These are phyloP conservation scores for Alopecurus myosuroides DNA, from an alignment of 176 grass and related monocot species.

Conservation along the genomic window DNA sequence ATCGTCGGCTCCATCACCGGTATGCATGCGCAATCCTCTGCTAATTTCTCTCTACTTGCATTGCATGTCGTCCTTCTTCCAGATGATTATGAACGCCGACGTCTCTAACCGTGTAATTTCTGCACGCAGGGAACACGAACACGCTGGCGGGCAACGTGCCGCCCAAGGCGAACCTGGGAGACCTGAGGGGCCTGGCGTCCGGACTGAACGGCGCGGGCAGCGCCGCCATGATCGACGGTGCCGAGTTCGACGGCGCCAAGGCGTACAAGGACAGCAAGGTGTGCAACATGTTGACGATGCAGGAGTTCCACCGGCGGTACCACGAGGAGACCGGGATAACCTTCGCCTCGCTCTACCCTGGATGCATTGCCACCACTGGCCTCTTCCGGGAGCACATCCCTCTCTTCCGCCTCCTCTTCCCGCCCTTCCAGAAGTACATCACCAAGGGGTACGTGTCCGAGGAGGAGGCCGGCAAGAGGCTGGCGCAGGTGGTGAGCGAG, in stretches of 20 bases:
- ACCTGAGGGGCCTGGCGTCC: conserved; percentile 67
- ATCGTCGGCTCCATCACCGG: conserved; percentile 98
- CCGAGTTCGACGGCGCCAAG: conserved; percentile 89
- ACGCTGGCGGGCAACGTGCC: conserved; percentile 83
- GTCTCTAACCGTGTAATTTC: background rate
- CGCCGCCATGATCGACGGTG: conserved; percentile 87
- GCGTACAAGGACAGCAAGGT: conserved; percentile 99
- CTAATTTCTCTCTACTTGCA: too few relatives aligned
- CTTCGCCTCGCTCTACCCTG: conserved; percentile 89
- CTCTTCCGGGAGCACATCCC: conserved; percentile 89
- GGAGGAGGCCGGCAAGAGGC: conserved; percentile 87
- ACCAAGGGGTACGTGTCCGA: conserved; percentile 95
- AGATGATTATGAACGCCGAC: background rate
- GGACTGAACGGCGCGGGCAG: conserved; percentile 59
- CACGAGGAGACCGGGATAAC: conserved; percentile 90
- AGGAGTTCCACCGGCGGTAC: conserved; percentile 86
- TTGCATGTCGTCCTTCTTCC: background rate
- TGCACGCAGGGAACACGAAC: conserved; percentile 78
- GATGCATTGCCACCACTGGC: conserved; percentile 95
- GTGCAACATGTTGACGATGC: conserved; percentile 98
- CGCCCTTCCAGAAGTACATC: conserved; percentile 97
- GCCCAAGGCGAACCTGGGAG: conserved; percentile 95
- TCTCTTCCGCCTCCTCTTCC: conserved; percentile 80
- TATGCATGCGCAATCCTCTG: conserved; percentile 10
- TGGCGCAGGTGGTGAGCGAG: conserved; percentile 91